Evolutionary conservation across 2,329 filamentous ascomycete species (phyloP).

Genomic region (Chaetoscypha palmicola): DNA sequence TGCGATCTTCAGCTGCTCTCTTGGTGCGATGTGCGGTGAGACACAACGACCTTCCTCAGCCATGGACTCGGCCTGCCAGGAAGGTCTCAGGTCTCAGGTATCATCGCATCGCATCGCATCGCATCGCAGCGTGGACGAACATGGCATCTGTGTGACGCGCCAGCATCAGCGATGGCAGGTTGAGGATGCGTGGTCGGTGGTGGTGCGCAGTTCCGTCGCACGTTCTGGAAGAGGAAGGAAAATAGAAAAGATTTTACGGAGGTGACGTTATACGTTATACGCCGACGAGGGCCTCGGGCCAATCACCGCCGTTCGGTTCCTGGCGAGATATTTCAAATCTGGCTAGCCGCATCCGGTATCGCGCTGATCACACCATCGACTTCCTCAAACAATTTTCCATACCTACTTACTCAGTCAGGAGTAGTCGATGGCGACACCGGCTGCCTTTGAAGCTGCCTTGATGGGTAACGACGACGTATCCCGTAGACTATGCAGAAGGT

Average conservation of each 20-base stretch:
- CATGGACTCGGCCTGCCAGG: neutral
- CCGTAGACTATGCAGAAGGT: neutral
- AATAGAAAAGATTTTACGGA: neutral
- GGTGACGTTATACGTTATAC: neutral
- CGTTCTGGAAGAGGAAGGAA: neutral
- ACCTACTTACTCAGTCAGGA: neutral
- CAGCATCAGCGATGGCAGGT: neutral
- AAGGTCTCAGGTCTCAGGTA: neutral
- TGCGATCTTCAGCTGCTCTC: neutral
- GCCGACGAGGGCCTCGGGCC: neutral
- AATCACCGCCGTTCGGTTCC: neutral
- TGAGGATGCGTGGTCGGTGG: neutral
- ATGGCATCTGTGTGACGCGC: too few species aligned
- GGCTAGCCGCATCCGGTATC: neutral
- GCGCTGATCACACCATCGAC: neutral
- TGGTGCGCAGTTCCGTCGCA: neutral
- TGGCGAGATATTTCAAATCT: neutral
- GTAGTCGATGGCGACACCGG: conserved; percentile 10
- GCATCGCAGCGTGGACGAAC: neutral
- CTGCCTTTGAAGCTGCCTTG: neutral
- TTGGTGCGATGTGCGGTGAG: too few species aligned
- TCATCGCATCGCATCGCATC: neutral
- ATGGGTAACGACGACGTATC: neutral
- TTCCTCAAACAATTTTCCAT: neutral
- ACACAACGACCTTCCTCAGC: conserved; percentile 1